Evolutionary conservation across 129 eudicot species (phyloP), one percentile per base, ranked within the genome.

Genomic region (Tanacetum coccineum): DNA sequence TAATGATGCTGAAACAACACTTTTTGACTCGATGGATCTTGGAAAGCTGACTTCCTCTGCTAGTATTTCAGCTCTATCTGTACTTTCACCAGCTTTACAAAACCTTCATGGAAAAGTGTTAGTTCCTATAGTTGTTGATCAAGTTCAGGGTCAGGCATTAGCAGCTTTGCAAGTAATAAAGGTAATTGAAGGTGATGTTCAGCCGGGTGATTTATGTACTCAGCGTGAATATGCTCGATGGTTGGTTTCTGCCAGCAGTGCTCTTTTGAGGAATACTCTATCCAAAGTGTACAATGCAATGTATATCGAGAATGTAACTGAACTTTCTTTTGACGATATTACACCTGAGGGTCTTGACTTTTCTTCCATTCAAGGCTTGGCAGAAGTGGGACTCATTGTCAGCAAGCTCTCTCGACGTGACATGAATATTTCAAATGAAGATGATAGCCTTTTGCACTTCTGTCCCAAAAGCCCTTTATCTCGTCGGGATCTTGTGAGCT

Each of bases 151-250:
- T 59, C 96, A 93, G 72, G 96, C 98, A 32, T 66, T 93, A 59
- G 86, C 92, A 50, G 96, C 98, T 25, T 82, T 93, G 81, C 98
- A 93, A 81, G 96, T 86, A 15, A 62, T 93, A 64, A 93, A 93
- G 98, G 98, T 93, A 57, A 80, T 93, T 69, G 98, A 93, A 80
- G 74, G 81, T 80, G 96, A 93, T 84, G 95, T 82, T 79, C 96
- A 76, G 67, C 95, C 98, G 36, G 90, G 95, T 70, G 95, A 93
- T 66, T 72, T 93, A 58, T 93, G 98, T 62, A 79, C 95, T 66
- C 98, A 96, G 15, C 96, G 98, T 62, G 98, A 93, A 68, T 93
- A 88, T 86, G 98, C 98, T 62, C 95, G 98, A 66, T 93, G 98
- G 98, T 82, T 93, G 78, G 95, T 93, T 76, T 82, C 85, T 66